Base-by-base conservation (phyloP, 371 early-diverging fungal genomes). In the Synchytrium microbalum region DNA sequence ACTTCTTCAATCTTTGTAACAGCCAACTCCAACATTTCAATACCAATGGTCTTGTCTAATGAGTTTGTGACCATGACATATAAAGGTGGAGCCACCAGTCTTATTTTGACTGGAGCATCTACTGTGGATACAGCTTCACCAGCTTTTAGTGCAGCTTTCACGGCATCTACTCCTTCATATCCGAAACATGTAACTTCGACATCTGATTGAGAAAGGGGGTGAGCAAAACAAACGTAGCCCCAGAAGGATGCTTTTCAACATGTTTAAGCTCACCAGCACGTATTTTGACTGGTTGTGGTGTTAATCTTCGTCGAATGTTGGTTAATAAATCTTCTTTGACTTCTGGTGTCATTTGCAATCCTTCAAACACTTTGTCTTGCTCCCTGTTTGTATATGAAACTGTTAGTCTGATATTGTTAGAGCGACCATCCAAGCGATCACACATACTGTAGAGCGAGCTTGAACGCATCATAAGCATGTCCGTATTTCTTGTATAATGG, bases 401-500 rank as follows among this genome's bases (percentile, higher is more conserved):
- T 30, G 1, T n/a, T 19, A 32, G 54, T 59, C 19, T n/a, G 14
- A 46, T 32, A 63, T 63, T 13, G 24, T 63, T 33, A 53, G 5
- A n/a, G 54, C 3, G 26, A 19, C 38, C 23, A 52, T 14, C 14
- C 26, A 62, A 1, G 1, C 23, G 14, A n/a, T 5, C 64, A 61
- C 1, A 74, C 81, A 74, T 84, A 92, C 91, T 81, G 83, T 68
- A 94, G 85, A 31, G 95, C 95, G 58, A 90, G 70, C 82, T 96
- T 95, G 83, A 98, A 98, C 2, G 93, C 93, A 77, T 96, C 92
- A 66, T 89, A 95, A 26, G 98, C 97, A 73, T 97, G 98, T 16
- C 99, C 98, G 77, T 91, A 98, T 82, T 96, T 92, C 75, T 83
- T 86, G 76, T 96, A 97, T 64, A 98, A 84, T n/a, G 94, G 96